Evolutionary conservation across 306 rosid genomes (phyloP), one percentile per base, ranked within the genome.

Genomic region (Pachyrhizus erosus): DNA sequence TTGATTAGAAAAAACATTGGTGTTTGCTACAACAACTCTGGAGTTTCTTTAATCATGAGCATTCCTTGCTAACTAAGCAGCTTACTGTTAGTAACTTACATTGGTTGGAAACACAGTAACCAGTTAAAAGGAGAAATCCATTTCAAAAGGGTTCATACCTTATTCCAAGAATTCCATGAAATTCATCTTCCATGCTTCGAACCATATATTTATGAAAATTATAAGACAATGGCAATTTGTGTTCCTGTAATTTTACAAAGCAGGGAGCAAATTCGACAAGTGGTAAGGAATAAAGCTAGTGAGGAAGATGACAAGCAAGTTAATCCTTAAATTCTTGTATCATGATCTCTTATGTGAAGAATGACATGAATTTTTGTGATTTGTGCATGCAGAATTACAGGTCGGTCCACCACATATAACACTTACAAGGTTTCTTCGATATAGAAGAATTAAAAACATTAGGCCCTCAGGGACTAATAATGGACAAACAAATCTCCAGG

Each of bases 101-200:
- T 6, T 17, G 20, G 51, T 49, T 55, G 40, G 77, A 11, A 65
- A 49, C 24, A 69, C 49, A 52, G 24, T 9, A 58, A 46, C 10
- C 23, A 79, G 51, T 76, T 37, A 26, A 73, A 42, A 49, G 29
- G 60, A 54, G 5, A 75, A 51, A 85, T 69, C n/a, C 66, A 27
- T 66, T 80, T 67, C 42, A 79, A 58, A 60, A 64, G 74, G 42
- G 49, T 78, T 79, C 83, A 43, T 77, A 93, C 99, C 99, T 96
- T 82, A 96, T 93, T 78, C 98, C 98, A n/a, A 96, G 94, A 84
- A 96, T 93, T 60, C 88, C 99, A 17, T 96, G 95, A 82, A 96
- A 89, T 84, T 96, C 99, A 79, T 96, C 99, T 87, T 96, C 99
- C 99, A 96, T 96, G 84, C 99, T 96, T 83, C 98, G 90, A 73